Evolutionary conservation across 2,329 filamentous ascomycete species (phyloP).

Genomic region (Colletotrichum sp.): DNA sequence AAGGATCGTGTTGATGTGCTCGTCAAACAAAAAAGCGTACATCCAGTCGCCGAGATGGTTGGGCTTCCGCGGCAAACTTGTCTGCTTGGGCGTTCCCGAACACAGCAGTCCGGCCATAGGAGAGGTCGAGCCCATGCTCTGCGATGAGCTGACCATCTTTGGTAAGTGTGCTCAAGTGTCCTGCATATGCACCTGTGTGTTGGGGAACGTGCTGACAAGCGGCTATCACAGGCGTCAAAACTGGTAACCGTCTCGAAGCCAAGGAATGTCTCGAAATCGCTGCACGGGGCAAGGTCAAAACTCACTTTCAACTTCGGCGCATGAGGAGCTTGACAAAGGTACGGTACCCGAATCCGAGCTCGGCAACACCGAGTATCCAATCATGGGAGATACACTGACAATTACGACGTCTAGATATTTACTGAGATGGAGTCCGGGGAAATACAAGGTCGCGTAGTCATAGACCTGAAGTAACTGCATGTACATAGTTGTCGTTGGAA

Average conservation of each 20-base stretch:
- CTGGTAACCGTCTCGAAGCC: constrained; percentile 17
- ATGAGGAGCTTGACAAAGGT: constrained; percentile 19
- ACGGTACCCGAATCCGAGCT: neutral
- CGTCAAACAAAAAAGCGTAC: constrained; percentile 26
- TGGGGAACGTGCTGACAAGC: neutral
- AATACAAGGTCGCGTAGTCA: constrained; percentile 17
- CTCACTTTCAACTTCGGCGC: constrained; percentile 15
- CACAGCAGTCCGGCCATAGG: neutral
- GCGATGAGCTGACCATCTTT: constrained; percentile 17
- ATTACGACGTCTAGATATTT: neutral
- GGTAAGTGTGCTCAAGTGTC: neutral
- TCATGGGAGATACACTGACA: neutral
- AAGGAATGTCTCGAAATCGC: constrained; percentile 20
- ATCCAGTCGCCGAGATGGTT: constrained; percentile 26
- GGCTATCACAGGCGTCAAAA: constrained; percentile 4
- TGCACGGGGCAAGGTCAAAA: constrained; percentile 15
- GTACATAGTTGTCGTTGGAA: neutral
- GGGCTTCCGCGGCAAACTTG: constrained; percentile 30
- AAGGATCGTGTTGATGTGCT: constrained; percentile 26
- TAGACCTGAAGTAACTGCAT: constrained; percentile 5
- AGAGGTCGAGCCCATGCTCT: constrained; percentile 11
- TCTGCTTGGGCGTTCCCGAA: constrained; percentile 30
- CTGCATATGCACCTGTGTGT: neutral
- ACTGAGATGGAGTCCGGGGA: constrained; percentile 14
- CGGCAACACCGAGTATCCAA: neutral